Conservation (phyloP, 208 protist species). For the Trypanosoma conorhini region DNA sequence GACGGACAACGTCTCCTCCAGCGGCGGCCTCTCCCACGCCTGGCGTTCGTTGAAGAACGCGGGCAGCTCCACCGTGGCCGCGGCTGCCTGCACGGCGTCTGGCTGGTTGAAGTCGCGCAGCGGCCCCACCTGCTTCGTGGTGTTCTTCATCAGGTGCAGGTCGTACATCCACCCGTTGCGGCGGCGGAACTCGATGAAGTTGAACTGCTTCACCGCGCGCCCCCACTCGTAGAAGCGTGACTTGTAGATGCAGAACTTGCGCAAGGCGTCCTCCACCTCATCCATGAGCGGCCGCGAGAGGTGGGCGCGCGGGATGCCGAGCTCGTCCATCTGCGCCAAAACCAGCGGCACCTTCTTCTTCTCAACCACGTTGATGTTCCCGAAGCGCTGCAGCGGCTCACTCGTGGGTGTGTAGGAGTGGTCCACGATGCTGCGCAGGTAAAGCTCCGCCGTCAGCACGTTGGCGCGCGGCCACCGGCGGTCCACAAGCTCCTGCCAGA, state of each 20-base stretch:
- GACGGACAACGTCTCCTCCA: conserved; percentile 67
- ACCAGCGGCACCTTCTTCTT: conserved; percentile 90
- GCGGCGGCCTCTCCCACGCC: conserved; percentile 71
- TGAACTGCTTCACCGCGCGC: conserved; percentile 88
- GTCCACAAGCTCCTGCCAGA: conserved; percentile 87
- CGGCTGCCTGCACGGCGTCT: conserved; percentile 50
- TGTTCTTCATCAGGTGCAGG: conserved; percentile 81
- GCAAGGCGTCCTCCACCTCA: conserved; percentile 88
- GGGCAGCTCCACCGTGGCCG: conserved; percentile 64
- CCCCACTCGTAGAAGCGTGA: conserved; percentile 89
- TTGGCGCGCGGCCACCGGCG: conserved; percentile 79
- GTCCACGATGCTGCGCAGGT: conserved; percentile 87
- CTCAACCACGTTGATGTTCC: conserved; percentile 77
- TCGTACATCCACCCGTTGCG: conserved; percentile 91
- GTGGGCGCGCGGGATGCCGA: conserved; percentile 79
- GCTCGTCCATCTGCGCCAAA: conserved; percentile 76
- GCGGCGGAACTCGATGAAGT: conserved; percentile 90
- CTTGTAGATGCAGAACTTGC: conserved; percentile 76
- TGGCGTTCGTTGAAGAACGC: conserved; percentile 77
- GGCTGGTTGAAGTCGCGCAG: conserved; percentile 67
- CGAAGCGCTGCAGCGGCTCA: conserved; percentile 69
- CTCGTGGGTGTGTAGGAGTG: conserved; percentile 82
- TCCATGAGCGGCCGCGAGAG: conserved; percentile 80
- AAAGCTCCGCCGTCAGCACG: conserved; percentile 72
- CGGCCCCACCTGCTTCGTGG: conserved; percentile 61